Conservation (phyloP, 2,329 filamentous ascomycete species). For the Neonectria ditissima region DNA sequence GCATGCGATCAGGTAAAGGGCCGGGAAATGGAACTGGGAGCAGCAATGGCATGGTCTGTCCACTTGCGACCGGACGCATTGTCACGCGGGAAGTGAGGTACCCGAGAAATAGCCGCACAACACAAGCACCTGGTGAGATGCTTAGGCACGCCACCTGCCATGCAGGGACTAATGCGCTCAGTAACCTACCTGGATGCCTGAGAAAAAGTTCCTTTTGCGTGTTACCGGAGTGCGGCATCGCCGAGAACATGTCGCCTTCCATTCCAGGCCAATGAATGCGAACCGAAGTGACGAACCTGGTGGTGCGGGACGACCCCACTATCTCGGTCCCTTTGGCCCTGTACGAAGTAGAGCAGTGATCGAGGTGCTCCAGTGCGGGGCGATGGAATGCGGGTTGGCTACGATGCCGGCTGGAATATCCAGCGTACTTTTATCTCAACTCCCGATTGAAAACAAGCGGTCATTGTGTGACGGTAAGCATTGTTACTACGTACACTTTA, state of each 20-base stretch:
- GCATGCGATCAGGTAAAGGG: slow-evolving; percentile 14
- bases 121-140: neutral
- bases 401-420: neutral
- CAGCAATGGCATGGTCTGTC: slow-evolving; percentile 10
- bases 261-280: slow-evolving; percentile 1
- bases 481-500: too few relatives aligned
- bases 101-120: slow-evolving; percentile 23
- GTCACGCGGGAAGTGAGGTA: slow-evolving; percentile 16
- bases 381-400: neutral
- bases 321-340: neutral
- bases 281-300: neutral
- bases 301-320: neutral
- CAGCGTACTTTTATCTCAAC: too few relatives aligned
- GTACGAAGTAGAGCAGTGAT: neutral
- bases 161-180: neutral
- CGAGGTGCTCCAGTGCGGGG: neutral
- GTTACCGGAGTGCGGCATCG: neutral
- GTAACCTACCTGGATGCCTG: neutral
- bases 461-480: slow-evolving; percentile 5
- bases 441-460: neutral
- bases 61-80: slow-evolving; percentile 7
- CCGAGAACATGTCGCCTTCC: slow-evolving; percentile 1
- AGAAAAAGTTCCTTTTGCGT: neutral
- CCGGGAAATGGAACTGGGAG: neutral
- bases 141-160: neutral